phyloP scores from a whole-genome alignment of 140 eudicot species.

The Stevia rebaudiana region DNA sequence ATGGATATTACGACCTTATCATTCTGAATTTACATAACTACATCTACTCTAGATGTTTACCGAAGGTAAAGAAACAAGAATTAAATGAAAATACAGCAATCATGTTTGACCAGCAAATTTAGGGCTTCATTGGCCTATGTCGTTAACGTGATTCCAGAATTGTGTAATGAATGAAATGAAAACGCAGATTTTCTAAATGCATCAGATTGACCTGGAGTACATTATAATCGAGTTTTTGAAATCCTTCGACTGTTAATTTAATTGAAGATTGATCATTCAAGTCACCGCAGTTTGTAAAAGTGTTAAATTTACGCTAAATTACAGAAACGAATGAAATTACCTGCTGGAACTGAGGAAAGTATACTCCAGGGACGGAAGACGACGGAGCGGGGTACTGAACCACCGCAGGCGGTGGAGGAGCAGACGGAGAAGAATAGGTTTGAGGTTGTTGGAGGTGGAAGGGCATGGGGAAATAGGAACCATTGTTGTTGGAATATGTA shows the following conservation, averaged over 20 bases:
- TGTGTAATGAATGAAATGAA: not conserved
- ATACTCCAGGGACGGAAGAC: constrained; percentile 31
- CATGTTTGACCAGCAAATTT: not conserved
- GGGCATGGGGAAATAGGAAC: constrained; percentile 46
- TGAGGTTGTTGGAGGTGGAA: constrained; percentile 45
- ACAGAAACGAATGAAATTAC: constrained; percentile 16
- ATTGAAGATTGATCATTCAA: not conserved
- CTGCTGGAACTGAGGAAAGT: constrained; percentile 48
- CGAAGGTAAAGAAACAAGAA: not conserved
- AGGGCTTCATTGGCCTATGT: not conserved
- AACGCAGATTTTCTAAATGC: not conserved
- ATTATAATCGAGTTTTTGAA: not conserved
- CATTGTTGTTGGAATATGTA: constrained; percentile 38
- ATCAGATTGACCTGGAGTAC: not conserved
- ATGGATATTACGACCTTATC: not conserved
- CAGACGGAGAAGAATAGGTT: constrained; percentile 18
- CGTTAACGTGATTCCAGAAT: not conserved
- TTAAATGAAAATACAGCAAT: not conserved
- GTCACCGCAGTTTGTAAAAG: not conserved
- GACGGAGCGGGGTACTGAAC: constrained; percentile 30
- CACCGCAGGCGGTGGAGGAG: constrained; percentile 28
- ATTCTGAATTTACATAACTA: not conserved
- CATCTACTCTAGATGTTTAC: not conserved
- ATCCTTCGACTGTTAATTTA: not conserved
- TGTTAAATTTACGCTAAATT: not conserved